Base-by-base conservation (phyloP, 371 early-diverging fungal species). In the Smittium mucronatum region DNA sequence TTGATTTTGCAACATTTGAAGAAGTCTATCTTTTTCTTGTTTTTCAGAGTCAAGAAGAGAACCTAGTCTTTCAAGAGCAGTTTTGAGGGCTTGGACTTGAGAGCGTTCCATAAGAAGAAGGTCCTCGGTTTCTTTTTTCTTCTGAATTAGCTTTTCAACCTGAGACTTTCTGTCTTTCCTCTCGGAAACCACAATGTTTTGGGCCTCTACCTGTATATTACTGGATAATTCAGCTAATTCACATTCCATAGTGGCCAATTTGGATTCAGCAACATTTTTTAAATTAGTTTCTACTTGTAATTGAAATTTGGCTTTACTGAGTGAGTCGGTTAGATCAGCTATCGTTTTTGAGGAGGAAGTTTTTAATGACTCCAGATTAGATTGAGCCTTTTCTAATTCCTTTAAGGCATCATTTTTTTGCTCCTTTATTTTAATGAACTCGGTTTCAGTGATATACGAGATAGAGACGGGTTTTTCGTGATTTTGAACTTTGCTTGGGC, bases 191-290 rank as follows among this genome's bases (percentile, higher is more conserved):
- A 77, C 77, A 17, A 77, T 67, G 65, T 70, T 77, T 65, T 77
- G 77, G 36, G 77, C 77, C 70, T 77, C 77, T 25, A 70, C 63
- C 64, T 77, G 77, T 57, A 77, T 77, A 64, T 77, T 70, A 21
- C 70, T 74, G 71, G 76, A 76, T 64, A 77, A 64, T 72, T 77
- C 77, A 1, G 77, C 77, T 63, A 77, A 70, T 69, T 77, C 77
- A 59, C 72, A 76, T 67, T 77, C 77, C 77, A 77, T 77, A 29
- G 61, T 36, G 58, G 71, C 63, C 36, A 75, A 74, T 70, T 77
- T 77, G n/a, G 78, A 64, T 66, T 77, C 77, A n/a, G 77, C 77
- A 1, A 71, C 72, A 34, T 72, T 74, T 36, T 77, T 73, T 71
- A 72, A 67, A 64, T 77, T 71, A 47, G 71, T 73, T 71, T 77